Percentiles rank a stretch among this genome's conserved stretches.
Conservation (phyloP, 768 basidiomycete species). For the Termitomyces sp. region DNA sequence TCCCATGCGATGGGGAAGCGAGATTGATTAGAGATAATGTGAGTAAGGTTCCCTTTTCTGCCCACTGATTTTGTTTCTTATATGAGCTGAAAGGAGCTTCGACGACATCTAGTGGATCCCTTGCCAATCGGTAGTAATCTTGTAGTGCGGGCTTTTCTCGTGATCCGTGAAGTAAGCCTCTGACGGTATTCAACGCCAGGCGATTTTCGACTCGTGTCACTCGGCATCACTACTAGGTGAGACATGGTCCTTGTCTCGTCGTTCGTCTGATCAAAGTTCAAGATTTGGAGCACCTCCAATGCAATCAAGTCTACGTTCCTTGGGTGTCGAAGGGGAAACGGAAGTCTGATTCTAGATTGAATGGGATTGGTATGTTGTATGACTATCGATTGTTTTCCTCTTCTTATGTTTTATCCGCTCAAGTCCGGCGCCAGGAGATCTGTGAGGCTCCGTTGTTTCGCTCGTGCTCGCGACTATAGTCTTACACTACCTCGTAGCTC, state of each 20-base stretch:
- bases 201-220: conserved; percentile 40
- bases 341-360: conserved; percentile 32
- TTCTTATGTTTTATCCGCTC: background rate
- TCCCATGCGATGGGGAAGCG: conserved; percentile 37
- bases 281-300: conserved; percentile 44
- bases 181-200: conserved; percentile 9
- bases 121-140: conserved; percentile 37
- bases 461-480: background rate
- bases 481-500: conserved; percentile 6
- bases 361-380: conserved; percentile 27
- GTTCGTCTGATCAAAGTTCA: background rate
- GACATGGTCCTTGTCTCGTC: background rate
- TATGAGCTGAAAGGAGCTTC: conserved; percentile 28
- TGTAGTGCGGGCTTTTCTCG: conserved; percentile 26
- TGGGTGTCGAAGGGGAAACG: conserved; percentile 44
- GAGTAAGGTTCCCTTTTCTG: conserved; percentile 4
- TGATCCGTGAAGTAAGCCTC: background rate
- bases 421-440: conserved; percentile 20
- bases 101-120: conserved; percentile 32
- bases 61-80: background rate
- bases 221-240: conserved; percentile 40
- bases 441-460: background rate
- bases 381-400: background rate
- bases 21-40: conserved; percentile 38
- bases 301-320: conserved; percentile 45